Conservation (phyloP, 2,329 filamentous ascomycete genomes). For the Sarocladium strictum region DNA sequence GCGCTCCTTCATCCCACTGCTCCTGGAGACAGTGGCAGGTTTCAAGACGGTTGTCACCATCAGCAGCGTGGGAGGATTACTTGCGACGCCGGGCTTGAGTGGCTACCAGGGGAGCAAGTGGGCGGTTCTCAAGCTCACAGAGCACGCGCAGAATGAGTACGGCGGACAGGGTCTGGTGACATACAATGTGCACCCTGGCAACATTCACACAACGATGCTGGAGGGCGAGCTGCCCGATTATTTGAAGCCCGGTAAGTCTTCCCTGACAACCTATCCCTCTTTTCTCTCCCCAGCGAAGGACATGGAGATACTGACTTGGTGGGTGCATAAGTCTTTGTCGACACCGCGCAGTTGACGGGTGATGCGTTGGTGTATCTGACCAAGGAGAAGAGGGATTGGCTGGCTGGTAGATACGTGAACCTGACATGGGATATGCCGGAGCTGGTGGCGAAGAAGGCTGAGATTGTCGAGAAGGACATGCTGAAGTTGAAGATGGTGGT, state of each 20-base stretch:
- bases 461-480: conserved; percentile 11
- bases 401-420: conserved; percentile 30
- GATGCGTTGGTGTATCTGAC: conserved; percentile 26
- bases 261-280: no score
- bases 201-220: not conserved
- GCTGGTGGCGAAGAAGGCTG: conserved; percentile 21
- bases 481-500: conserved; percentile 9
- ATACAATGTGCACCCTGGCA: conserved; percentile 7
- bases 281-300: no score
- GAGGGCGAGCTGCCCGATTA: not conserved
- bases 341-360: conserved; percentile 17
- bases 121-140: conserved; percentile 1
- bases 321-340: not conserved
- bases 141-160: conserved; percentile 3
- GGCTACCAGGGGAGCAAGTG: conserved; percentile 6
- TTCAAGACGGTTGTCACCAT: conserved; percentile 6
- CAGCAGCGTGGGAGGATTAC: not conserved
- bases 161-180: conserved; percentile 3
- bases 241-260: not conserved
- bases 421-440: conserved; percentile 33
- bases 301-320: not conserved
- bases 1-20: conserved; percentile 2
- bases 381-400: conserved; percentile 22
- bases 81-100: not conserved
- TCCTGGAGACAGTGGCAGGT: not conserved